phyloP scores from a whole-genome alignment of 2,329 filamentous ascomycete species.

The Pochonia chlamydosporia region DNA sequence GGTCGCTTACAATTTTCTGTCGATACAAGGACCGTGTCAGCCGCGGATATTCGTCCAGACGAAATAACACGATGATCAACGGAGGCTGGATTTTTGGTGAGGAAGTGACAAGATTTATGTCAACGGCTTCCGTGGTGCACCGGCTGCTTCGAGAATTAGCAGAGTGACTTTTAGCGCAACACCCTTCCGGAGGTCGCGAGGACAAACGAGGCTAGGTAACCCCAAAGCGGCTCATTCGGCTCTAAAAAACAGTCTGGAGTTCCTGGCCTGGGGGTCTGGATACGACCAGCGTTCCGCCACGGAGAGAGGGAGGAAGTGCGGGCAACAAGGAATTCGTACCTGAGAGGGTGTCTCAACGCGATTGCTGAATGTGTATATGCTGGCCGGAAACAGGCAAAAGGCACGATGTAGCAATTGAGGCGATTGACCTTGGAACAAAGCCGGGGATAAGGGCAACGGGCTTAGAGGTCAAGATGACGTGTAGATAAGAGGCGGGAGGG shows the following conservation, averaged over 20 bases:
- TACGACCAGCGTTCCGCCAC: too few relatives aligned
- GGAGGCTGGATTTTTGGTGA: background rate
- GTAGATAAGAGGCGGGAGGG: background rate
- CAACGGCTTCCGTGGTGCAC: background rate
- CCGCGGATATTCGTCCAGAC: background rate
- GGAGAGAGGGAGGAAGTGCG: background rate
- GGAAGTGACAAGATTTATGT: background rate
- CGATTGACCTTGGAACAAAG: background rate
- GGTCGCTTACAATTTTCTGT: background rate
- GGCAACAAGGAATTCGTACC: background rate
- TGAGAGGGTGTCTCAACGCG: background rate
- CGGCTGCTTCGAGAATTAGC: background rate
- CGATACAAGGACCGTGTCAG: background rate
- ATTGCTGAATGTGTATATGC: background rate
- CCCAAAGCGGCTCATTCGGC: background rate
- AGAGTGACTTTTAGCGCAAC: background rate
- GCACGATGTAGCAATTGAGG: background rate
- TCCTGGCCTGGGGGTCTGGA: too few relatives aligned
- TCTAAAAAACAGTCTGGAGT: background rate
- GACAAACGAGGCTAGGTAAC: background rate
- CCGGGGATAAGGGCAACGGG: background rate
- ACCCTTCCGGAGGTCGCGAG: background rate
- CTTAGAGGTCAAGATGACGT: background rate
- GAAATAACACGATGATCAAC: background rate
- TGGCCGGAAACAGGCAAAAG: background rate